These are phyloP conservation scores for Penicillium sclerotigenum DNA, from an alignment of 2,329 filamentous ascomycete species.

Conservation along the genomic window DNA sequence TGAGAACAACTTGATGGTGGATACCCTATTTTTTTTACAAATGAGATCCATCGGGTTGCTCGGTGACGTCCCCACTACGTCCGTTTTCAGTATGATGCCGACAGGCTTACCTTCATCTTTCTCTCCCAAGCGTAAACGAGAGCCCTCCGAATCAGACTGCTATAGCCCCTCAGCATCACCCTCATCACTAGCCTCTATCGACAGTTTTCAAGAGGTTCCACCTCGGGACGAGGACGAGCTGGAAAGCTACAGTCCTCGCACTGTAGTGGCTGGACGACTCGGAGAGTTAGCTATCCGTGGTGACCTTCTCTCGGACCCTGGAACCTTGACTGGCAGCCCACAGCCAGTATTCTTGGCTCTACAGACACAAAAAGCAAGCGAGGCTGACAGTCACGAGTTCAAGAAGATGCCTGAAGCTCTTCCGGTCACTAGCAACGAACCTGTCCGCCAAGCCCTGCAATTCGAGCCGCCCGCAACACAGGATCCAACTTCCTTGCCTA, in stretches of 20 bases:
- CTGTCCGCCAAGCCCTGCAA: slow-evolving; percentile 4
- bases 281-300: slow-evolving; percentile 41
- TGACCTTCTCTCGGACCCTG: slow-evolving; percentile 23
- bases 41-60: slow-evolving; percentile 8
- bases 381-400: slow-evolving; percentile 3
- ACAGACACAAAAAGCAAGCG: slow-evolving; percentile 16
- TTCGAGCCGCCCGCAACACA: slow-evolving; percentile 11
- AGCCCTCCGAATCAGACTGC: slow-evolving; percentile 30
- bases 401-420: slow-evolving; percentile 21
- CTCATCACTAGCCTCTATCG: slow-evolving; percentile 31
- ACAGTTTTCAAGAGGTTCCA: slow-evolving; percentile 31
- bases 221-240: slow-evolving; percentile 33
- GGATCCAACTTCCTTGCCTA: slow-evolving; percentile 7
- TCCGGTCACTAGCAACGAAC: slow-evolving; percentile 8
- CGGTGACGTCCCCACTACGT: slow-evolving; percentile 22
- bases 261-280: slow-evolving; percentile 40
- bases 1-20: slow-evolving; percentile 12
- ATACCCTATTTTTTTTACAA: slow-evolving; percentile 8
- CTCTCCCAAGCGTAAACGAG: slow-evolving; percentile 37
- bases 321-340: slow-evolving; percentile 12
- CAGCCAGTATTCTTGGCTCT: slow-evolving; percentile 7
- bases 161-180: slow-evolving; percentile 34
- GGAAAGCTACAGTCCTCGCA: slow-evolving; percentile 39
- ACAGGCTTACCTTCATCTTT: slow-evolving; percentile 25
- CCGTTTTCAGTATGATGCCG: slow-evolving; percentile 30